phyloP scores from a whole-genome alignment of 192 early-diverging fungal genomes.

The Entophlyctis helioformis region DNA sequence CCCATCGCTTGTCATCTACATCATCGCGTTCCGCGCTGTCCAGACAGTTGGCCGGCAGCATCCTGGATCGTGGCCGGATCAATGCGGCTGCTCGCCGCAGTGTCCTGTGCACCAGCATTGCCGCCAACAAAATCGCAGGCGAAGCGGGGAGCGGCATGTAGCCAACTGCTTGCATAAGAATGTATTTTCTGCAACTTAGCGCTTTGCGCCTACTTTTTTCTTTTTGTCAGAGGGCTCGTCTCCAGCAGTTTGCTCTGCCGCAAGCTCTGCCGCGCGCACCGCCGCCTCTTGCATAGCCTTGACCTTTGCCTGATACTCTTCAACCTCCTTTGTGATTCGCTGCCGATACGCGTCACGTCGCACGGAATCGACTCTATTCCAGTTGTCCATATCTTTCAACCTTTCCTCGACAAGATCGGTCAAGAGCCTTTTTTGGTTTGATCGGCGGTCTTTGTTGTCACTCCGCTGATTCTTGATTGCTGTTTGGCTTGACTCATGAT shows the following conservation, averaged over 20 bases:
- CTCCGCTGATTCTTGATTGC: conserved; percentile 10
- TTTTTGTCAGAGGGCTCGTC: no score
- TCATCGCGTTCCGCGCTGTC: no score
- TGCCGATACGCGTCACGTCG: conserved; percentile 21
- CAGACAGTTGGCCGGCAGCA: no score
- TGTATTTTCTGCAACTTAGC: no score
- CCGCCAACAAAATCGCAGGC: no score
- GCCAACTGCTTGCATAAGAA: no score
- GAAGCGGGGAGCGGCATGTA: no score
- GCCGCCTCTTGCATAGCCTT: conserved; percentile 20
- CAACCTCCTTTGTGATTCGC: conserved; percentile 21
- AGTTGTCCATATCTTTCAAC: conserved; percentile 11
- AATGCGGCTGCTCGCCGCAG: no score
- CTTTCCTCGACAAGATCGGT: conserved; percentile 21
- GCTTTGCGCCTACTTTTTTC: no score
- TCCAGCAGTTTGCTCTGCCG: conserved; percentile 12
- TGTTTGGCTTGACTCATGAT: conserved; percentile 15
- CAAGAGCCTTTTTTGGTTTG: neutral
- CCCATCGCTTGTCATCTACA: no score
- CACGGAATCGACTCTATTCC: conserved; percentile 8
- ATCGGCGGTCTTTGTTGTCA: conserved; percentile 28
- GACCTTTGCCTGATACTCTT: conserved; percentile 20
- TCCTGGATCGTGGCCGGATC: no score
- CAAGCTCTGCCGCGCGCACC: conserved; percentile 21
- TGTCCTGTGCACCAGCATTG: no score